Evolutionary conservation across 805 yeast genomes (phyloP).

Genomic region (Candida nitratophila): DNA sequence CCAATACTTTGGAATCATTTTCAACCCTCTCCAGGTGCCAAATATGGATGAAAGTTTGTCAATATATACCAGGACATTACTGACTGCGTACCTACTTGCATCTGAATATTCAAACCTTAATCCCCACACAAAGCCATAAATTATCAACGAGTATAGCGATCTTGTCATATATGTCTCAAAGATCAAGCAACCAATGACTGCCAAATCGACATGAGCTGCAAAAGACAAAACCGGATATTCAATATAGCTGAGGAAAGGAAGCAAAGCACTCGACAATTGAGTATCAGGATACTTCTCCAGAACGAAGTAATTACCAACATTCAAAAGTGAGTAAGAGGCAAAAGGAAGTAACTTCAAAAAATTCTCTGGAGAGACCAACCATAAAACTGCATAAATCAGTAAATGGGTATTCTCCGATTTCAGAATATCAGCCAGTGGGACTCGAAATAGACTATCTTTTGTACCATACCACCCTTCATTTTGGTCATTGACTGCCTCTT

Average conservation of each 20-base stretch:
- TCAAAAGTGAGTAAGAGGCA: conserved; percentile 33
- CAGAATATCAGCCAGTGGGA: conserved; percentile 28
- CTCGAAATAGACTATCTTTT: conserved; percentile 3
- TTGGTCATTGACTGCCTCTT: background rate
- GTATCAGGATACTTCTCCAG: conserved; percentile 27
- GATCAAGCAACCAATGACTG: conserved; percentile 22
- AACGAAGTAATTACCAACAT: conserved; percentile 26
- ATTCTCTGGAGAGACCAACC: conserved; percentile 27
- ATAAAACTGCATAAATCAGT: conserved; percentile 29
- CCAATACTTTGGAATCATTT: conserved; percentile 9
- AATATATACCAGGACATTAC: conserved; percentile 14
- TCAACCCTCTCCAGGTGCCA: background rate
- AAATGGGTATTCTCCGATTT: conserved; percentile 36
- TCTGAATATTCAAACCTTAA: conserved; percentile 31
- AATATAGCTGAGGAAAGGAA: conserved; percentile 30
- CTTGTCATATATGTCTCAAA: conserved; percentile 19
- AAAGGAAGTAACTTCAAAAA: conserved; percentile 33
- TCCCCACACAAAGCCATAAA: conserved; percentile 30
- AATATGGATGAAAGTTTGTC: conserved; percentile 13
- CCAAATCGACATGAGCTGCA: conserved; percentile 33
- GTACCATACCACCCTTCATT: background rate
- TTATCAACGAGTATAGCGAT: conserved; percentile 25
- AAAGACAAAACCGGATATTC: conserved; percentile 30
- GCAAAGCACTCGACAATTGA: conserved; percentile 25
- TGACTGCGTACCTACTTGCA: conserved; percentile 25